A percentile compares a stretch with the other conserved stretches of the same genome.
Conservation (phyloP, 306 rosid genomes). For the Lupinus albus region DNA sequence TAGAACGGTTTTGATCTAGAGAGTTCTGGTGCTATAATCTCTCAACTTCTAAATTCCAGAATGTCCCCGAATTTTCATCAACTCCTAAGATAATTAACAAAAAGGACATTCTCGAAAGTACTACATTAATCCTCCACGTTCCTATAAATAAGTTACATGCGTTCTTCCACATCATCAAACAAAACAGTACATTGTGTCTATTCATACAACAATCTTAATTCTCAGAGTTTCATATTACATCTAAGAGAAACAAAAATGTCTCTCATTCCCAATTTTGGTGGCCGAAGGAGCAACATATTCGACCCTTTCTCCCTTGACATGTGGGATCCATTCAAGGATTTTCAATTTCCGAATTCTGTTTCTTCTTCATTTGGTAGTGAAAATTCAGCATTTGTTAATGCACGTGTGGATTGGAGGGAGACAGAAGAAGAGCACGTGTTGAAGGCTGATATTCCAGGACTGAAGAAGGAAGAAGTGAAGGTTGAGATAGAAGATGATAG, state of each 20-base stretch:
- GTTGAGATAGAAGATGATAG: no score
- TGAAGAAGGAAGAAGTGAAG: constrained; percentile 2
- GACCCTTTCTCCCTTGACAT: constrained; percentile 49
- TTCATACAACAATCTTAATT: not conserved
- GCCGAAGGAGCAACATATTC: constrained; percentile 35
- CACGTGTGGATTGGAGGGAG: constrained; percentile 47
- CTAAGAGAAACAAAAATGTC: constrained; percentile 31
- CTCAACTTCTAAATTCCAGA: no score
- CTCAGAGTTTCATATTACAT: not conserved
- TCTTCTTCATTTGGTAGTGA: constrained; percentile 25
- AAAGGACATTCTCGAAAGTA: constrained; percentile 1
- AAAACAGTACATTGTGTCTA: not conserved
- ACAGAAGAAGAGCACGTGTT: constrained; percentile 52
- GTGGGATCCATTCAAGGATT: constrained; percentile 45
- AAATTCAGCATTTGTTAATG: constrained; percentile 40
- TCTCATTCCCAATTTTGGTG: constrained; percentile 44
- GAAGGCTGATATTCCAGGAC: constrained; percentile 46
- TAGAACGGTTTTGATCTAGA: no score
- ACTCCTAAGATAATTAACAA: no score
- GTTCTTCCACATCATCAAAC: not conserved
- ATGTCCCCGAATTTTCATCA: no score
- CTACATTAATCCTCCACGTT: not conserved
- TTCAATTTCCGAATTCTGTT: constrained; percentile 24
- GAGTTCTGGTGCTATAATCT: no score
- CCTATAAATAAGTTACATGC: constrained; percentile 13